phyloP scores from a whole-genome alignment of 176 grass and related monocot genomes.

The maize (Zea mays) region DNA sequence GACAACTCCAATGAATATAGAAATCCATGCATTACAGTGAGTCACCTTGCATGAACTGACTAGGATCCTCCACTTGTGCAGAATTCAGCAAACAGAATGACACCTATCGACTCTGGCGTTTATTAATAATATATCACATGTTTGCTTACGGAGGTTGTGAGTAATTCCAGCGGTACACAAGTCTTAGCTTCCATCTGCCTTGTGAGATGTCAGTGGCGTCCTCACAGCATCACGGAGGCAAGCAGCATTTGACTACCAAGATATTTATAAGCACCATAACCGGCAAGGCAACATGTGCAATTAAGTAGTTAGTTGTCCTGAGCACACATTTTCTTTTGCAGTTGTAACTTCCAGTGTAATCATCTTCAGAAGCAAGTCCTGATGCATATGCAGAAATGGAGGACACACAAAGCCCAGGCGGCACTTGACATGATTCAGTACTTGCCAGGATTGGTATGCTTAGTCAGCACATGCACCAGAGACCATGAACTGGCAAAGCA shows the following conservation, averaged over 20 bases:
- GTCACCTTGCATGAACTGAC: constrained; percentile 46
- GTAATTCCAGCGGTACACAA: constrained; percentile 40
- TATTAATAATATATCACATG: constrained; percentile 25
- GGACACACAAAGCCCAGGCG: constrained; percentile 31
- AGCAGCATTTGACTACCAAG: constrained; percentile 40
- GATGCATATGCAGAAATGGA: constrained; percentile 13
- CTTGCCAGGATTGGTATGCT: constrained; percentile 40
- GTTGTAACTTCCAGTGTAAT: constrained; percentile 54
- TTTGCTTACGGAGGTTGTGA: constrained; percentile 30
- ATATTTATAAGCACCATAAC: constrained; percentile 23
- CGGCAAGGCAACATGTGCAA: constrained; percentile 52
- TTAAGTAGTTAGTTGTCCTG: constrained; percentile 56
- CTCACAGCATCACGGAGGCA: constrained; percentile 38
- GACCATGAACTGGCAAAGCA: constrained; percentile 52
- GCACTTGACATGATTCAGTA: constrained; percentile 39
- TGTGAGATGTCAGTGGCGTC: constrained; percentile 36
- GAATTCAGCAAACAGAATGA: constrained; percentile 61
- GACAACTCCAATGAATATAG: constrained; percentile 44
- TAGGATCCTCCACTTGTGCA: constrained; percentile 43
- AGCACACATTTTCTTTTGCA: constrained; percentile 37
- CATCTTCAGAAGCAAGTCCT: constrained; percentile 44
- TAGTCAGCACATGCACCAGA: constrained; percentile 41
- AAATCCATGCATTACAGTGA: constrained; percentile 19
- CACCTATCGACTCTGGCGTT: constrained; percentile 39
- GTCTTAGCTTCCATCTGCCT: constrained; percentile 49